These are phyloP conservation scores for Magnusiomyces ingens DNA, from an alignment of 1,139 yeast species.

Conservation along the genomic window DNA sequence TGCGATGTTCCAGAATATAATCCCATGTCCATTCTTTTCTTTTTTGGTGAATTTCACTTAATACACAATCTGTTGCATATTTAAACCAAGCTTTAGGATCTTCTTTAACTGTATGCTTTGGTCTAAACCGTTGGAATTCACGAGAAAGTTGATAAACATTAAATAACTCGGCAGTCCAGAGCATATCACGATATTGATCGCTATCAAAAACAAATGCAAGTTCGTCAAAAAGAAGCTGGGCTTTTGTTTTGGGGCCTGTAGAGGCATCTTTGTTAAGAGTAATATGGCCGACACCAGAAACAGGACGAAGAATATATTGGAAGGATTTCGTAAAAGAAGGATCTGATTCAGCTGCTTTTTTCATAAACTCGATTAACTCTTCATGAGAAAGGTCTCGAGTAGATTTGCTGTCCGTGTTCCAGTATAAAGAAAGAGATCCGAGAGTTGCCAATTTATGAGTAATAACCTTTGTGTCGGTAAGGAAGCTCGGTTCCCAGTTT, in stretches of 20 bases:
- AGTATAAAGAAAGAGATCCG: conserved; percentile 69
- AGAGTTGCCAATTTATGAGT: conserved; percentile 76
- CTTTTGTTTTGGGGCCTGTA: conserved; percentile 57
- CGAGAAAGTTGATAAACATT: conserved; percentile 73
- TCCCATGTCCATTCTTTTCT: conserved; percentile 89
- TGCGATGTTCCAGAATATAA: conserved; percentile 60
- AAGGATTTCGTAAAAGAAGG: conserved; percentile 28
- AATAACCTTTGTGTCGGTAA: conserved; percentile 58
- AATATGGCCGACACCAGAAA: conserved; percentile 79
- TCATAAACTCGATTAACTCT: conserved; percentile 29
- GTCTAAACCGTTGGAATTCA: conserved; percentile 66
- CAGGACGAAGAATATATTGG: conserved; percentile 78
- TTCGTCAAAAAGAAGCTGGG: conserved; percentile 78
- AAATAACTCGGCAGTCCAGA: conserved; percentile 76
- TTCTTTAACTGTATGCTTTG: conserved; percentile 51
- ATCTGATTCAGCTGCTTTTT: conserved; percentile 27
- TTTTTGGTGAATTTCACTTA: conserved; percentile 72
- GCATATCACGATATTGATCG: conserved; percentile 72
- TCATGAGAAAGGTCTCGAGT: conserved; percentile 20
- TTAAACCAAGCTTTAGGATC: conserved; percentile 77
- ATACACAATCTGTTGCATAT: conserved; percentile 68
- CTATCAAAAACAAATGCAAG: conserved; percentile 80
- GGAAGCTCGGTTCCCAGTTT: conserved; percentile 79
- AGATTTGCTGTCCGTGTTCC: conserved; percentile 66
- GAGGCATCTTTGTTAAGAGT: conserved; percentile 74